Conservation (phyloP, 106 monocot species). For the Triglochin maritima region DNA sequence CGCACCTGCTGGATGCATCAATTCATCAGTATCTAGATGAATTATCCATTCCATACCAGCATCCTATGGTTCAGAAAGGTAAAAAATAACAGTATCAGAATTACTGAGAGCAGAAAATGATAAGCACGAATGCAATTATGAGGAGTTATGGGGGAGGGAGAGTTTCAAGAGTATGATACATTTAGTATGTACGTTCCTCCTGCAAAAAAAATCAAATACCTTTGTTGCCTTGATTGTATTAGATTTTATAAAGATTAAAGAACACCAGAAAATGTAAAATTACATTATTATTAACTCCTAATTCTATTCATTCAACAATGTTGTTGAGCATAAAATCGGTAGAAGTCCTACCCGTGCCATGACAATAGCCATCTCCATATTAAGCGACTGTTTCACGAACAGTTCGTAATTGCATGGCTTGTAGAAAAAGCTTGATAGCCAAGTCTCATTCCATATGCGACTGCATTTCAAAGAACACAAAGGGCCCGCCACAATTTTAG, state of each 20-base stretch:
- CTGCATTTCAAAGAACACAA: slow-evolving; percentile 23
- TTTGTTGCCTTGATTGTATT: neutral
- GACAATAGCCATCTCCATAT: slow-evolving; percentile 98
- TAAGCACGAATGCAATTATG: neutral
- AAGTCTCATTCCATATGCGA: slow-evolving; percentile 92
- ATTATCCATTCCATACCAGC: slow-evolving; percentile 92
- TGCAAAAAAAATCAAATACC: too few relatives aligned
- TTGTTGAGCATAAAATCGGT: neutral
- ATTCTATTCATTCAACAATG: neutral
- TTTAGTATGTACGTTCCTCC: too few relatives aligned
- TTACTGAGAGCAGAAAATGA: neutral
- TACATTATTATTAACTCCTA: neutral
- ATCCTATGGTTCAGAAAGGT: slow-evolving; percentile 33
- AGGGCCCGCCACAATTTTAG: neutral
- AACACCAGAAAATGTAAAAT: too few relatives aligned
- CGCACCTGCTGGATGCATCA: slow-evolving; percentile 84
- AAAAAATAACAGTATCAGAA: neutral
- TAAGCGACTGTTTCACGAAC: slow-evolving; percentile 91
- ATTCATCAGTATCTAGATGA: slow-evolving; percentile 96
- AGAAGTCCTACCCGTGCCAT: slow-evolving; percentile 71
- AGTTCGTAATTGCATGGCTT: slow-evolving; percentile 94
- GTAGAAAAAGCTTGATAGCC: slow-evolving; percentile 86
- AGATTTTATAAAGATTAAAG: too few relatives aligned
- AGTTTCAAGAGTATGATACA: too few relatives aligned
- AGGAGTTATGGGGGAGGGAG: too few relatives aligned